These are phyloP conservation scores for Kazachstania taianensis DNA, from an alignment of 805 yeast species.

Conservation along the genomic window DNA sequence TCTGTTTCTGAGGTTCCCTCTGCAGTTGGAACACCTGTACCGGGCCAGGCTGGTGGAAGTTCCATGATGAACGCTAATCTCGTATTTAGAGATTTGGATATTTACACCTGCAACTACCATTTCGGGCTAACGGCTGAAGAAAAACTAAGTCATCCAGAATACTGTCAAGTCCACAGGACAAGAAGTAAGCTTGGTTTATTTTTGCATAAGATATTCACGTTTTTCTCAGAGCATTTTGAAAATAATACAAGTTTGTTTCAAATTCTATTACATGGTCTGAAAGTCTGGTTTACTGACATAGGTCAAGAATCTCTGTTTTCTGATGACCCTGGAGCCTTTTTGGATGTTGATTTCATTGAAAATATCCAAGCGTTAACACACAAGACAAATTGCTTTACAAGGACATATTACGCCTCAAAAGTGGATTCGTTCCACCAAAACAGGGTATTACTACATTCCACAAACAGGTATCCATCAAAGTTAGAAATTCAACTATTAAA, in stretches of 20 bases:
- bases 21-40: slow-evolving; percentile 30
- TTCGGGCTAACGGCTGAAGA: slow-evolving; percentile 48
- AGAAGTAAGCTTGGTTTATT: slow-evolving; percentile 52
- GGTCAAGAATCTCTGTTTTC: slow-evolving; percentile 61
- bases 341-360: slow-evolving; percentile 47
- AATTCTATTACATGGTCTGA: slow-evolving; percentile 50
- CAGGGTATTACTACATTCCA: slow-evolving; percentile 60
- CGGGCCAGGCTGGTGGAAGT: slow-evolving; percentile 22
- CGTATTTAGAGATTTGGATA: slow-evolving; percentile 48
- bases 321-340: slow-evolving; percentile 41
- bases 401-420: slow-evolving; percentile 67
- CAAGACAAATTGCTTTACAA: slow-evolving; percentile 58
- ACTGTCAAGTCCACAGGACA: slow-evolving; percentile 46
- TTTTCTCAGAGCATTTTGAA: slow-evolving; percentile 39
- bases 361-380: slow-evolving; percentile 56
- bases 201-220: slow-evolving; percentile 47
- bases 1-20: slow-evolving; percentile 35
- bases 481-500: slow-evolving; percentile 52
- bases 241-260: slow-evolving; percentile 58
- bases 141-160: slow-evolving; percentile 34
- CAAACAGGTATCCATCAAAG: slow-evolving; percentile 59
- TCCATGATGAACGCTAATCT: slow-evolving; percentile 45
- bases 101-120: slow-evolving; percentile 54
- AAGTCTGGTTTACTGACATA: slow-evolving; percentile 72
- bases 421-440: slow-evolving; percentile 65